phyloP scores from a whole-genome alignment of 345 rosid species.

The Erysimum cheiranthoides region DNA sequence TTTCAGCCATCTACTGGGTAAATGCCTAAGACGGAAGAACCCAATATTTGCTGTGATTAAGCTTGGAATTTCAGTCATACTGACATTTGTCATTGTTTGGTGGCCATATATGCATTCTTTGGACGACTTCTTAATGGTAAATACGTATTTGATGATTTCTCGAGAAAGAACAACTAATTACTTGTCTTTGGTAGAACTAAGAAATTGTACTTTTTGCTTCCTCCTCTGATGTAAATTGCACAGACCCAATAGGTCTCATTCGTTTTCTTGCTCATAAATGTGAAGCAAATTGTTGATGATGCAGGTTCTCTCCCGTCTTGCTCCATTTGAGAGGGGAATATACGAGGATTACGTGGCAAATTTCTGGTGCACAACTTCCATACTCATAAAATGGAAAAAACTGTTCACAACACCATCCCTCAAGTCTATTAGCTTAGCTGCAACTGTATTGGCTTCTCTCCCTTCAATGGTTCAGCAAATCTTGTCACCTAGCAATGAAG shows the following conservation, averaged over 20 bases:
- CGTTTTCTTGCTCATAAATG: not conserved
- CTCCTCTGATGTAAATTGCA: constrained; percentile 24
- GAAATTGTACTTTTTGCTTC: constrained; percentile 21
- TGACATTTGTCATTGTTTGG: constrained; percentile 85
- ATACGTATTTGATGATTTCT: not conserved
- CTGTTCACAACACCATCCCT: constrained; percentile 64
- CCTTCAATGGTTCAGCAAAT: constrained; percentile 96
- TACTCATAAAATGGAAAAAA: constrained; percentile 86
- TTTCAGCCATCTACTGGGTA: constrained; percentile 87
- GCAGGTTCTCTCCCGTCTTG: constrained; percentile 89
- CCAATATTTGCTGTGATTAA: constrained; percentile 68
- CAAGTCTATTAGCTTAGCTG: constrained; percentile 63
- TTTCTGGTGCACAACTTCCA: constrained; percentile 90
- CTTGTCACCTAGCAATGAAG: constrained; percentile 71
- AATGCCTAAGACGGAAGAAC: constrained; percentile 69
- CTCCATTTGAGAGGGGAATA: constrained; percentile 97
- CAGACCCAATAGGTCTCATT: not conserved
- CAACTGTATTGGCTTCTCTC: constrained; percentile 67
- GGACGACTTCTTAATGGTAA: constrained; percentile 72
- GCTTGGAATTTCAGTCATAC: constrained; percentile 69
- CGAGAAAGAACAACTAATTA: not conserved
- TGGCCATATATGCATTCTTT: constrained; percentile 81
- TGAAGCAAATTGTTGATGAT: constrained; percentile 29
- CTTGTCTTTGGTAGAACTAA: not conserved
- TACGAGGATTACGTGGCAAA: constrained; percentile 97